These are phyloP conservation scores for Pinus albicaulis DNA, from an alignment of 75 land plant genomes.

Conservation along the genomic window DNA sequence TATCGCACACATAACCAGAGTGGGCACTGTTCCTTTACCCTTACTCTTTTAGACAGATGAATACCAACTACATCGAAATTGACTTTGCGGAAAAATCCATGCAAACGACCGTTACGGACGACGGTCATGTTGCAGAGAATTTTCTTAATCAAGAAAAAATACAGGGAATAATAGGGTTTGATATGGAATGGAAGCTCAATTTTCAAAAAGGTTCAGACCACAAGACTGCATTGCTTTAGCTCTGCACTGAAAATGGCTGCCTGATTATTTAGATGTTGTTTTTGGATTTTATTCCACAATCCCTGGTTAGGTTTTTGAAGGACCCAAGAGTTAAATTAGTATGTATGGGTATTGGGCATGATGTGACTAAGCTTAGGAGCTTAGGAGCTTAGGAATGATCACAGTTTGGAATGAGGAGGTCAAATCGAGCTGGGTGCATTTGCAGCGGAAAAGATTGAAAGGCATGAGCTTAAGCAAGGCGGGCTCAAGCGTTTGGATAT, in stretches of 20 bases:
- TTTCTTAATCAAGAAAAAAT: conserved; percentile 22
- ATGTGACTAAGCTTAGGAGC: conserved; percentile 29
- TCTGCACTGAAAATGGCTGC: conserved; percentile 39
- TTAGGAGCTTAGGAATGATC: conserved; percentile 33
- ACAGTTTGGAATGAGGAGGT: conserved; percentile 31
- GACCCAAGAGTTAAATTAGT: conserved; percentile 26
- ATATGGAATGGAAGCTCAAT: conserved; percentile 52
- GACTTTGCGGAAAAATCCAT: neutral
- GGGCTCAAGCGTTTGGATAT: conserved; percentile 42
- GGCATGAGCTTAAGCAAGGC: conserved; percentile 7
- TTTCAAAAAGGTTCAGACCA: conserved; percentile 16
- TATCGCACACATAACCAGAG: no score
- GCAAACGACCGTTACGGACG: conserved; percentile 21
- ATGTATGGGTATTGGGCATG: conserved; percentile 42
- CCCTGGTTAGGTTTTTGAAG: conserved; percentile 28
- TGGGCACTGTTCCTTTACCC: no score
- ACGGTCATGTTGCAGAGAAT: neutral
- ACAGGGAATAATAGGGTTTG: conserved; percentile 30
- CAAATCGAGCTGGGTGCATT: conserved; percentile 26
- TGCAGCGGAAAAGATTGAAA: conserved; percentile 16
- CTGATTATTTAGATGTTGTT: conserved; percentile 45
- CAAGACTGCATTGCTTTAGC: conserved; percentile 42
- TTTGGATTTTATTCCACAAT: conserved; percentile 36
- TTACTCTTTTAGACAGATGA: no score
- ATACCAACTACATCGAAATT: no score